Conservation (phyloP, 2,329 filamentous ascomycete genomes). For the Dactylella cylindrospora region DNA sequence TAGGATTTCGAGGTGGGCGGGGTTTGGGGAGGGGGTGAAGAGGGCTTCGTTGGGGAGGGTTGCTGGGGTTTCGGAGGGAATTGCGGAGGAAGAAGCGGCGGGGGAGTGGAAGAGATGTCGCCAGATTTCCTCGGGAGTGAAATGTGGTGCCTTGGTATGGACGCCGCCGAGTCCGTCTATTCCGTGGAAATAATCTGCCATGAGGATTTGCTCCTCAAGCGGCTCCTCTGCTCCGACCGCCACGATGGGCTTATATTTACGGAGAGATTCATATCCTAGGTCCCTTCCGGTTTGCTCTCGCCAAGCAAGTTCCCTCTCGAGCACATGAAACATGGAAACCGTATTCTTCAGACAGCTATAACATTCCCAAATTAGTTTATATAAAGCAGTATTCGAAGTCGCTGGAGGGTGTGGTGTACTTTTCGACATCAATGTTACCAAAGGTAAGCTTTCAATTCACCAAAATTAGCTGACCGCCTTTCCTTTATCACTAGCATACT, state of each 20-base stretch:
- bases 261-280: constrained; percentile 72
- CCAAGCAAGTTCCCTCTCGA: constrained; percentile 88
- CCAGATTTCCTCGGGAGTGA: constrained; percentile 70
- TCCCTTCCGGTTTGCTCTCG: constrained; percentile 67
- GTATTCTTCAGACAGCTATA: constrained; percentile 87
- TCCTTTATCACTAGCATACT: no score
- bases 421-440: constrained; percentile 86
- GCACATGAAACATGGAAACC: constrained; percentile 84
- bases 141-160: constrained; percentile 65
- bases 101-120: constrained; percentile 62
- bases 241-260: constrained; percentile 73
- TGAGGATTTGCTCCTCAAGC: constrained; percentile 76
- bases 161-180: constrained; percentile 75
- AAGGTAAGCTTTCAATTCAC: constrained; percentile 69
- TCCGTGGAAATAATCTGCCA: constrained; percentile 85
- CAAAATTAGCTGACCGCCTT: no score
- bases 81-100: constrained; percentile 56
- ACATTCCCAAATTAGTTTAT: no score
- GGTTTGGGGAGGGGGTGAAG: constrained; percentile 74
- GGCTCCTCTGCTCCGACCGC: constrained; percentile 85
- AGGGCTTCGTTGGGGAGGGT: constrained; percentile 52
- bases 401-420: constrained; percentile 57
- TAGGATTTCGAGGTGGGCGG: constrained; percentile 85
- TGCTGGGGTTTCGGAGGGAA: constrained; percentile 50
- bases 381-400: neutral